These are phyloP conservation scores for Neurospora sp. DNA, from an alignment of 495 filamentous ascomycete species.

Conservation along the genomic window DNA sequence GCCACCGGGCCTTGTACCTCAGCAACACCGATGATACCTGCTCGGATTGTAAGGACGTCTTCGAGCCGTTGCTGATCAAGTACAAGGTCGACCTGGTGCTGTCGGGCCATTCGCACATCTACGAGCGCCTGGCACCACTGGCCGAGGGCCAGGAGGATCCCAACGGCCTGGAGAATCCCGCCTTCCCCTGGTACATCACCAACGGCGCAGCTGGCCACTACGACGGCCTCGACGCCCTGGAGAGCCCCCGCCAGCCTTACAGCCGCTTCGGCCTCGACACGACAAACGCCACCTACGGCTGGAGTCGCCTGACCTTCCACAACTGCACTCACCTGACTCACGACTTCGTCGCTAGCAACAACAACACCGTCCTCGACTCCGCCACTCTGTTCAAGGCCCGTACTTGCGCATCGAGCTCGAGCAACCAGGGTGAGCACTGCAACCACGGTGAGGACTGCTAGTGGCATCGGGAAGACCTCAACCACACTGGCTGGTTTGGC, in stretches of 20 bases:
- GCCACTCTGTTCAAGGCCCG: slow-evolving; percentile 20
- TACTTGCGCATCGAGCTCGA: background rate
- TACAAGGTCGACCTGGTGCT: slow-evolving; percentile 44
- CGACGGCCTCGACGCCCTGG: slow-evolving; percentile 6
- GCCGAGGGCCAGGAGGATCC: slow-evolving; percentile 22
- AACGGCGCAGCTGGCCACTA: slow-evolving; percentile 40
- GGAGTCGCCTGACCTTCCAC: slow-evolving; percentile 22
- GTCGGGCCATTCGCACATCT: slow-evolving; percentile 42
- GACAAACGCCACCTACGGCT: slow-evolving; percentile 16
- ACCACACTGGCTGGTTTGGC: background rate
- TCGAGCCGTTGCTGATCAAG: slow-evolving; percentile 37
- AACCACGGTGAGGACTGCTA: background rate
- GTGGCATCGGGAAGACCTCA: background rate
- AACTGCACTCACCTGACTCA: slow-evolving; percentile 26
- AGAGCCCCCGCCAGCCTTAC: slow-evolving; percentile 1
- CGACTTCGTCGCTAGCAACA: slow-evolving; percentile 23
- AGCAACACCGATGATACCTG: slow-evolving; percentile 19
- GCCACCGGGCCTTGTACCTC: slow-evolving; percentile 43
- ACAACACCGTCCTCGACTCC: slow-evolving; percentile 22
- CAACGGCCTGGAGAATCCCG: slow-evolving; percentile 35
- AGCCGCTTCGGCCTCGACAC: slow-evolving; percentile 4
- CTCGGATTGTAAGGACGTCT: slow-evolving; percentile 34
- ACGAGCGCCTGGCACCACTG: slow-evolving; percentile 29
- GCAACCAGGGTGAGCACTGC: too few species aligned
- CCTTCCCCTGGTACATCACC: slow-evolving; percentile 39